Evolutionary conservation across 331 rosid species (phyloP).

Genomic region (Erythrophleum ivorense): DNA sequence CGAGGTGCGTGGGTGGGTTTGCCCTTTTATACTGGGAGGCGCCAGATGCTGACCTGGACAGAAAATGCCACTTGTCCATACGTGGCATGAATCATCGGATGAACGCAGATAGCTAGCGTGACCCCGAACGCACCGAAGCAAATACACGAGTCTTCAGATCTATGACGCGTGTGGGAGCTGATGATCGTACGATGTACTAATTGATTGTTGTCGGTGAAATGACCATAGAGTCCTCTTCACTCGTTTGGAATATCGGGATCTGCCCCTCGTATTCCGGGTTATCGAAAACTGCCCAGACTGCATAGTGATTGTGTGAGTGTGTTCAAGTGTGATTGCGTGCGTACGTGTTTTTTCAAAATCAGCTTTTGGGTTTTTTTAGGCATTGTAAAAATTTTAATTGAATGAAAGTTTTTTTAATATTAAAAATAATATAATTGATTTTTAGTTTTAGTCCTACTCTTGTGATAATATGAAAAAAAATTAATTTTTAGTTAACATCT

Average conservation of each 20-base stretch:
- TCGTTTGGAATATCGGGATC: slow-evolving; percentile 29
- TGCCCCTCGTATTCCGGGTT: neutral
- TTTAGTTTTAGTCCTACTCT: neutral
- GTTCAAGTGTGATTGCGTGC: neutral
- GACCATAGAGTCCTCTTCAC: slow-evolving; percentile 25
- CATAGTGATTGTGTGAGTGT: slow-evolving; percentile 41
- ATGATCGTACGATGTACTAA: neutral
- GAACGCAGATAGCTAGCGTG: slow-evolving; percentile 35
- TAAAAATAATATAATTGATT: neutral
- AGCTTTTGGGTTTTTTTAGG: no score
- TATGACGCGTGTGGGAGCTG: slow-evolving; percentile 23
- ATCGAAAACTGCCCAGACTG: slow-evolving; percentile 31
- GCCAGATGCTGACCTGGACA: slow-evolving; percentile 54
- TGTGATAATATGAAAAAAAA: neutral
- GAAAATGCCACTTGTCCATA: slow-evolving; percentile 40
- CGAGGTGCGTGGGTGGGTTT: slow-evolving; percentile 5
- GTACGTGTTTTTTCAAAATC: neutral
- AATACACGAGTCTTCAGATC: neutral
- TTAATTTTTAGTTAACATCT: neutral
- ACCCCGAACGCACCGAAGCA: slow-evolving; percentile 21
- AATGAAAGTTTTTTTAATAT: no score
- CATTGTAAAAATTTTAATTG: no score
- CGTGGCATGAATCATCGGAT: slow-evolving; percentile 44
- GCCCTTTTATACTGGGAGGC: slow-evolving; percentile 42
- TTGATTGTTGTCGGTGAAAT: neutral